phyloP scores from a whole-genome alignment of 2,329 filamentous ascomycete species.

The Curvularia verruculosa region DNA sequence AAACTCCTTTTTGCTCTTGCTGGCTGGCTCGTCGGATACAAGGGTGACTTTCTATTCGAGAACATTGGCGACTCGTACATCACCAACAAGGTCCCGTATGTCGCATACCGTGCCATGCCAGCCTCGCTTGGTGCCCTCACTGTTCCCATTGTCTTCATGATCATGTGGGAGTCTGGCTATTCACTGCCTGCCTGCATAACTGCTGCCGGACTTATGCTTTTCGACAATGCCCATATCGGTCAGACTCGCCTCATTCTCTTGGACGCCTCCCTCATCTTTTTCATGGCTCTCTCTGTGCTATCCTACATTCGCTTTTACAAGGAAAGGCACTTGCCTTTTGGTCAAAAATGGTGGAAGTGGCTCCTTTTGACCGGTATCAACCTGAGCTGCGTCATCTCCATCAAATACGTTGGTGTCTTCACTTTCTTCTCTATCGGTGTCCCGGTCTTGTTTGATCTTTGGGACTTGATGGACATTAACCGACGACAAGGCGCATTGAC shows the following conservation, averaged over 20 bases:
- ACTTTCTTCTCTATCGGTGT: conserved; percentile 97
- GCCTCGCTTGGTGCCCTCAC: conserved; percentile 91
- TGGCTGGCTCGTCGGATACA: conserved; percentile 96
- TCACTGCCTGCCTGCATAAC: conserved; percentile 90
- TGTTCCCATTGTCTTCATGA: conserved; percentile 90
- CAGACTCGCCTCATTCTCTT: conserved; percentile 95
- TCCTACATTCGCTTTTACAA: conserved; percentile 99
- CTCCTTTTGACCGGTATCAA: conserved; percentile 91
- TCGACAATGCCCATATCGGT: conserved; percentile 97
- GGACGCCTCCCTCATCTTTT: conserved; percentile 90
- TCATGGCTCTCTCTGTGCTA: conserved; percentile 93
- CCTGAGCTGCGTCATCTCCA: conserved; percentile 96
- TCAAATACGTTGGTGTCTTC: conserved; percentile 96
- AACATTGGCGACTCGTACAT: conserved; percentile 99
- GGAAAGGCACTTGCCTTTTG: conserved; percentile 84
- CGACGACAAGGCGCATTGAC: conserved; percentile 80
- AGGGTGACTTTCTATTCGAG: conserved; percentile 96
- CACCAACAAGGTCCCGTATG: conserved; percentile 94
- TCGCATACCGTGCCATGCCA: conserved; percentile 92
- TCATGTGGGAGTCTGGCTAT: conserved; percentile 99
- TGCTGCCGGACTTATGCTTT: conserved; percentile 82
- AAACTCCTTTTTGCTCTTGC: conserved; percentile 97
- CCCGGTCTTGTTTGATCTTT: conserved; percentile 91
- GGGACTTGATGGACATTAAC: conserved; percentile 91
- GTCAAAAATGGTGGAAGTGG: conserved; percentile 99